Percentiles rank a stretch among this genome's conserved stretches.
These are phyloP conservation scores for Papiliotrema terrestris DNA, from an alignment of 1,284 basidiomycete species.

Conservation along the genomic window DNA sequence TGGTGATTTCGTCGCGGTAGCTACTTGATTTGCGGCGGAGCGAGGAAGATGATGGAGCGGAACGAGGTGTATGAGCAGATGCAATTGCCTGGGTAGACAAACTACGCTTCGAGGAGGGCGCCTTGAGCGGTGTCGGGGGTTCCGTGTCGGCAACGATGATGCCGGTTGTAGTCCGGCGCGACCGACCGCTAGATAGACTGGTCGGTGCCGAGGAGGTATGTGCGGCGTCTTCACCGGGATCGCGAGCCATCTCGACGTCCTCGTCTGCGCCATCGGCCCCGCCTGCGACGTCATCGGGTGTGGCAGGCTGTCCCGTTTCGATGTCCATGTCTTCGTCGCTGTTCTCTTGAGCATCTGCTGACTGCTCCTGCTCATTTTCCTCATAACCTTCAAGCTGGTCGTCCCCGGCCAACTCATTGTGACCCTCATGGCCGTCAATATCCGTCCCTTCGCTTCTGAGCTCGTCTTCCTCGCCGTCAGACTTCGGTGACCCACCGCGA, in stretches of 20 bases:
- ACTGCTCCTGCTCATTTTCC: background rate
- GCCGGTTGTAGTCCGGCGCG: too few relatives aligned
- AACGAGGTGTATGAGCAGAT: too few relatives aligned
- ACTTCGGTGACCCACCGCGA: constrained; percentile 20
- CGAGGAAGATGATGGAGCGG: too few relatives aligned
- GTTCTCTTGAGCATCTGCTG: background rate
- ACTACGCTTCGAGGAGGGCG: too few relatives aligned
- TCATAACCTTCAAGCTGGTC: background rate
- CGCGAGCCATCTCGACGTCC: too few relatives aligned
- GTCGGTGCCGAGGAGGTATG: too few relatives aligned
- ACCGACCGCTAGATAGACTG: too few relatives aligned
- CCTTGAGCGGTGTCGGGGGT: too few relatives aligned
- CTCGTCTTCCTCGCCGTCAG: constrained; percentile 21
- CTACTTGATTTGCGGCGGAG: background rate
- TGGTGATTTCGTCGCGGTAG: constrained; percentile 40
- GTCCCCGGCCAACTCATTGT: background rate
- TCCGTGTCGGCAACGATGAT: too few relatives aligned
- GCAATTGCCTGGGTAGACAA: too few relatives aligned
- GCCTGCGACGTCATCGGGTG: constrained; percentile 2
- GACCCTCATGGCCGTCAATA: constrained; percentile 23
- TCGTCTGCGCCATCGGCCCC: constrained; percentile 2
- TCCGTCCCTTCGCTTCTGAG: constrained; percentile 22
- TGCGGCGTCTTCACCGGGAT: too few relatives aligned
- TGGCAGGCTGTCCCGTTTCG: background rate
- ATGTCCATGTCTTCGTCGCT: constrained; percentile 2